These are phyloP conservation scores for Amanita molliuscula DNA, from an alignment of 768 basidiomycete species.

Conservation along the genomic window DNA sequence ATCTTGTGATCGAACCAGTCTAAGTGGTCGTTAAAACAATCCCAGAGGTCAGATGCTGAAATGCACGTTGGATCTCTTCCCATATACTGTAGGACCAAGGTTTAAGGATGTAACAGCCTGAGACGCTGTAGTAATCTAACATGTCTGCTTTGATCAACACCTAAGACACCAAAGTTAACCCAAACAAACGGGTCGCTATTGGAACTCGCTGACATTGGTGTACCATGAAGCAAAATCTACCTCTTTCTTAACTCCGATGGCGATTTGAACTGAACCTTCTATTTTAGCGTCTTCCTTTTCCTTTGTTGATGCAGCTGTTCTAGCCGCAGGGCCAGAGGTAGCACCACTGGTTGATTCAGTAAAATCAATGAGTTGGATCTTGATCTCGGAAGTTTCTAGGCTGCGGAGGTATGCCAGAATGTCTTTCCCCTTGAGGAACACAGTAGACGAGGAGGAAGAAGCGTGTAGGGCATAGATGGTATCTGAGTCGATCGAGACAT, in stretches of 20 bases:
- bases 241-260: slow-evolving; percentile 93
- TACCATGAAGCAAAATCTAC: slow-evolving; percentile 94
- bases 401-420: slow-evolving; percentile 60
- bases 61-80: slow-evolving; percentile 86
- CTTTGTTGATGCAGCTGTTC: slow-evolving; percentile 26
- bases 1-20: slow-evolving; percentile 92
- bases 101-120: slow-evolving; percentile 96
- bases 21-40: slow-evolving; percentile 18
- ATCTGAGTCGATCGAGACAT: slow-evolving; percentile 62
- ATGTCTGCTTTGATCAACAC: slow-evolving; percentile 98
- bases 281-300: slow-evolving; percentile 73
- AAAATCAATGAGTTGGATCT: slow-evolving; percentile 71
- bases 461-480: slow-evolving; percentile 65
- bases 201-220: slow-evolving; percentile 55
- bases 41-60: not conserved
- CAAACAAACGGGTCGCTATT: not conserved
- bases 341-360: slow-evolving; percentile 37
- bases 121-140: slow-evolving; percentile 98
- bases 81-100: slow-evolving; percentile 98
- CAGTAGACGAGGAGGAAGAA: slow-evolving; percentile 54
- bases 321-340: slow-evolving; percentile 12
- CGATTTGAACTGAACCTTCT: slow-evolving; percentile 84
- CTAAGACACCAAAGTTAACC: slow-evolving; percentile 26
- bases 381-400: slow-evolving; percentile 56
- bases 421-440: slow-evolving; percentile 74